phyloP scores from a whole-genome alignment of 225 moss, liverwort and hornwort species.

The Lunularia cruciata region DNA sequence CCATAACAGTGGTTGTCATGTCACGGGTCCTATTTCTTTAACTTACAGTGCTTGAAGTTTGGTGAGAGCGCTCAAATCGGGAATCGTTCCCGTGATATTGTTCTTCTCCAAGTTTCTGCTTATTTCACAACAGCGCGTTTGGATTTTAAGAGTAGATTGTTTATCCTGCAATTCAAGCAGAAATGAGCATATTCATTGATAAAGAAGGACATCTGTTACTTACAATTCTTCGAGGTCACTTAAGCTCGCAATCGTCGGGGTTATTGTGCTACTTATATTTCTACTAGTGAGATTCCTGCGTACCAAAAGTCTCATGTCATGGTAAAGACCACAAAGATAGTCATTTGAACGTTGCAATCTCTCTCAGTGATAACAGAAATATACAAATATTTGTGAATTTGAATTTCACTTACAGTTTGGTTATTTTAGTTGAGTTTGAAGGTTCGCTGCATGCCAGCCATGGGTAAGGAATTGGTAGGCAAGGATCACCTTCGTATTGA shows the following conservation, averaged over 20 bases:
- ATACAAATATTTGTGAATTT: background rate
- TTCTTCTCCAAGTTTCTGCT: background rate
- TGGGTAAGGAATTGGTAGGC: background rate
- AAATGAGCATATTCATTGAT: background rate
- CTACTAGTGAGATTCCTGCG: background rate
- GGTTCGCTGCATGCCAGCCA: constrained; percentile 1
- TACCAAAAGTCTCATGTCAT: background rate
- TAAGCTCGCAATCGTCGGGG: background rate
- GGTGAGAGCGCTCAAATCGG: background rate
- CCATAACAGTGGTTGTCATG: too few species aligned
- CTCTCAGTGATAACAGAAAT: too few species aligned
- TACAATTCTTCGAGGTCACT: background rate
- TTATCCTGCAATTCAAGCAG: too few species aligned
- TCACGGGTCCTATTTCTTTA: background rate
- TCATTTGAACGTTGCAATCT: too few species aligned
- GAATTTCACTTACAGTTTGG: background rate
- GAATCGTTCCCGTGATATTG: background rate
- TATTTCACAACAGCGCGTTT: background rate
- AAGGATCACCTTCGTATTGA: constrained; percentile 4
- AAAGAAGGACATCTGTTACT: background rate
- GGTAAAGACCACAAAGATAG: background rate
- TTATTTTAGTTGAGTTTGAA: background rate
- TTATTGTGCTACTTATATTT: background rate
- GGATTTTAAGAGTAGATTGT: background rate
- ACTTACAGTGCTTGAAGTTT: constrained; percentile 11